Evolutionary conservation across 1,284 basidiomycete genomes (phyloP).

Genomic region (Moesziomyces globuligerus): DNA sequence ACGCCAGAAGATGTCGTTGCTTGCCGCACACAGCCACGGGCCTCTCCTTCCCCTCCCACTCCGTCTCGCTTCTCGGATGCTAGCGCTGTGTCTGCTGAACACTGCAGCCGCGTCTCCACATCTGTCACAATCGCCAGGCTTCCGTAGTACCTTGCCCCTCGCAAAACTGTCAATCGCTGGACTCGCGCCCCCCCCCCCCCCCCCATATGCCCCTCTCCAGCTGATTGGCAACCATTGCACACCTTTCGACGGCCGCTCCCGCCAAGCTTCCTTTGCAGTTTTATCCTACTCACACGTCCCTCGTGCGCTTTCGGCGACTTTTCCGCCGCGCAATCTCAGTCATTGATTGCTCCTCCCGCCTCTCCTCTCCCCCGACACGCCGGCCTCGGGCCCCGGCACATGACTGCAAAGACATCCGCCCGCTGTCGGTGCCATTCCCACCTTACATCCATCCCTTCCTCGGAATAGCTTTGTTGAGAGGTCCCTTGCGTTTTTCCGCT

Average conservation of each 20-base stretch:
- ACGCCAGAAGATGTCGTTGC: not conserved
- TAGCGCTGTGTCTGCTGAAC: not conserved
- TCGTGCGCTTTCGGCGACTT: slow-evolving; percentile 7
- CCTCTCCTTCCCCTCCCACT: no score
- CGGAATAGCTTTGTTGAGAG: not conserved
- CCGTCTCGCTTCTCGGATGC: not conserved
- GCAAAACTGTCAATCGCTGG: not conserved
- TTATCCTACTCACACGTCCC: slow-evolving; percentile 19
- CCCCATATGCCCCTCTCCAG: not conserved
- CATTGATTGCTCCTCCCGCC: not conserved
- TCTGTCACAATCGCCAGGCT: not conserved
- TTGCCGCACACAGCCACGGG: not conserved
- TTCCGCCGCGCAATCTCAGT: not conserved
- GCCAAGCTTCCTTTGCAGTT: slow-evolving; percentile 18
- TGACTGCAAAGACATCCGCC: not conserved
- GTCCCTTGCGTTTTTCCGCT: slow-evolving; percentile 9
- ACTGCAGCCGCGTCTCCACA: not conserved
- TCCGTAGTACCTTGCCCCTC: not conserved
- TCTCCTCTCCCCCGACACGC: not conserved
- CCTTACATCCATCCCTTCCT: not conserved
- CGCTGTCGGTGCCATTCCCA: not conserved
- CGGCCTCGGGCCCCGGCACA: not conserved
- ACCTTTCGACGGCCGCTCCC: slow-evolving; percentile 16
- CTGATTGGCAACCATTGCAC: slow-evolving; percentile 3
- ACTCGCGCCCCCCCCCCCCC: not conserved